Evolutionary conservation across 257 asterid species (phyloP).

Genomic region (Agastache rugosa): DNA sequence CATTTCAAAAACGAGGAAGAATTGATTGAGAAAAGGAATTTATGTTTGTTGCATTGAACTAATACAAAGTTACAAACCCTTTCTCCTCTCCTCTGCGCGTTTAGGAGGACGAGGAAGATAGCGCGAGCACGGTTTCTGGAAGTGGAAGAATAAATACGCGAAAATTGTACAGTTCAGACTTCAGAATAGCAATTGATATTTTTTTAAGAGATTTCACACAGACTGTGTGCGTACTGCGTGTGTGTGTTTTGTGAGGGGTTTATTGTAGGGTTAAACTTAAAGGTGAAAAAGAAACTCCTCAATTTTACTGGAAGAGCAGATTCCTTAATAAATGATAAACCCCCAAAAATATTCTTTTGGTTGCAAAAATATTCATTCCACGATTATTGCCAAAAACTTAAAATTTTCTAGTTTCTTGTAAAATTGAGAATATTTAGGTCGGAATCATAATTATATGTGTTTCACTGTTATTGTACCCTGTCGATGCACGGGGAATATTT

Average conservation of each 20-base stretch:
- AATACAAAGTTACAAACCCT: constrained; percentile 25
- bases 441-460: too few species aligned
- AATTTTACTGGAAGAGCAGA: neutral
- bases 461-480: too few species aligned
- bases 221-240: neutral
- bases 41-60: neutral
- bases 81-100: neutral
- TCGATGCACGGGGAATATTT: too few species aligned
- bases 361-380: too few species aligned
- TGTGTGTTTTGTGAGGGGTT: neutral
- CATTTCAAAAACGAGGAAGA: constrained; percentile 2
- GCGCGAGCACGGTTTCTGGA: neutral
- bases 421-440: too few species aligned
- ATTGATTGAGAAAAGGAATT: neutral
- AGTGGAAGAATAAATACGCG: neutral
- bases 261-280: neutral
- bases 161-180: neutral
- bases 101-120: neutral
- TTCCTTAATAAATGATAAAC: neutral
- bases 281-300: neutral
- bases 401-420: too few species aligned
- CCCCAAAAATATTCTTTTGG: neutral
- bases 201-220: neutral
- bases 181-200: neutral
- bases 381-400: too few species aligned